Percentiles rank a stretch among this genome's conserved stretches.
These are phyloP conservation scores for Phyllostachys edulis DNA, from an alignment of 176 grass and related monocot genomes.

Conservation along the genomic window DNA sequence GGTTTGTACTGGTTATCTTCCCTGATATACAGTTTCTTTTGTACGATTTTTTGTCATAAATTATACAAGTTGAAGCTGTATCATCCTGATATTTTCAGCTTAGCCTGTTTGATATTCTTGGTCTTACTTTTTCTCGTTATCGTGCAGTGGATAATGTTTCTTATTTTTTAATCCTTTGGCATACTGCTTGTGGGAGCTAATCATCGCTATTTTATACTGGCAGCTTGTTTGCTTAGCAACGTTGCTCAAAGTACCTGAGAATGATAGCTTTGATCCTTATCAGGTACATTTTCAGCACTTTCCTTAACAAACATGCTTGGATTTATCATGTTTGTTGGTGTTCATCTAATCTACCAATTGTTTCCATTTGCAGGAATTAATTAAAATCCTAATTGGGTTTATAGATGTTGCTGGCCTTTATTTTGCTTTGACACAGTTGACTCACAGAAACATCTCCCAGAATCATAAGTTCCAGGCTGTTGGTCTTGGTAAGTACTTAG, in stretches of 20 bases:
- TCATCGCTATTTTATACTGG: constrained; percentile 23
- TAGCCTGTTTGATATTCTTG: constrained; percentile 1
- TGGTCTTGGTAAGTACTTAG: constrained; percentile 76
- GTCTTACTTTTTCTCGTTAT: neutral
- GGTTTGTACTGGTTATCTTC: constrained; percentile 5
- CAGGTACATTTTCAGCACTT: constrained; percentile 56
- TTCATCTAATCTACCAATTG: constrained; percentile 11
- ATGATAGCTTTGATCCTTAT: constrained; percentile 92
- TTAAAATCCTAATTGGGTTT: constrained; percentile 88
- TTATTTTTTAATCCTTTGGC: constrained; percentile 9
- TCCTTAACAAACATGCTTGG: neutral
- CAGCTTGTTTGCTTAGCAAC: constrained; percentile 98
- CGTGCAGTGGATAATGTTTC: neutral
- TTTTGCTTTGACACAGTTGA: constrained; percentile 94
- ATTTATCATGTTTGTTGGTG: constrained; percentile 10
- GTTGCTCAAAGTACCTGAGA: constrained; percentile 94
- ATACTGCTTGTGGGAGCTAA: constrained; percentile 23
- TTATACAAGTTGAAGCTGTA: neutral
- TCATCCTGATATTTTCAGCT: constrained; percentile 13
- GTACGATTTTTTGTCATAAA: neutral
- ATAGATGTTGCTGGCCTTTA: constrained; percentile 98
- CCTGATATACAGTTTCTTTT: neutral
- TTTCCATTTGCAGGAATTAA: constrained; percentile 67
- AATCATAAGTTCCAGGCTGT: constrained; percentile 99
- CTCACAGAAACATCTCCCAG: constrained; percentile 99